Conservation (phyloP, 306 rosid genomes). For the Coriaria nepalensis region DNA sequence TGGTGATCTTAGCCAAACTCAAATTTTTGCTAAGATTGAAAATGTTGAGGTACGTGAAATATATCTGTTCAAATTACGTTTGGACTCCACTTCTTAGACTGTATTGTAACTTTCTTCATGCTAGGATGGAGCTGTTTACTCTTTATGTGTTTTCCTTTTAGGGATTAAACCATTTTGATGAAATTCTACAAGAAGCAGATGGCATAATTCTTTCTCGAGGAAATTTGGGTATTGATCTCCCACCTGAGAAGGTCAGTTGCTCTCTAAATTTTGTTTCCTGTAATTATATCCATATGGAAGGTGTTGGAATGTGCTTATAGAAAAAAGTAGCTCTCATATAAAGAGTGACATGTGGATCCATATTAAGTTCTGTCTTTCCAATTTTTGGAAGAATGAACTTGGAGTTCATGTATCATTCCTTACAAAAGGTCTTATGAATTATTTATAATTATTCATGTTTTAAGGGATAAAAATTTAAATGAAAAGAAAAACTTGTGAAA, state of each 20-base stretch:
- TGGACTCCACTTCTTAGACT: not conserved
- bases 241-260: conserved; percentile 37
- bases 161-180: conserved; percentile 46
- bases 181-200: conserved; percentile 45
- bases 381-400: too few species aligned
- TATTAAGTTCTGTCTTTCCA: too few species aligned
- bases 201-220: conserved; percentile 49
- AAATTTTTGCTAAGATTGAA: conserved; percentile 43
- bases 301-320: too few species aligned
- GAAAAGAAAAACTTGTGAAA: too few species aligned
- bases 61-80: not conserved
- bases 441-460: too few species aligned
- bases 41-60: conserved; percentile 26
- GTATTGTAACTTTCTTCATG: not conserved
- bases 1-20: conserved; percentile 44
- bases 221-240: conserved; percentile 45
- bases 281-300: too few species aligned
- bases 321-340: too few species aligned
- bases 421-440: too few species aligned
- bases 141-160: not conserved
- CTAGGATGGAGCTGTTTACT: not conserved
- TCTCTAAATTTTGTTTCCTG: not conserved
- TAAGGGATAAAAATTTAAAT: too few species aligned
- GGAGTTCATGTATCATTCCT: too few species aligned
- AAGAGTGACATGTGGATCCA: too few species aligned